These are phyloP conservation scores for Panicum virgatum DNA, from an alignment of 202 grass and related monocot genomes.

Conservation along the genomic window DNA sequence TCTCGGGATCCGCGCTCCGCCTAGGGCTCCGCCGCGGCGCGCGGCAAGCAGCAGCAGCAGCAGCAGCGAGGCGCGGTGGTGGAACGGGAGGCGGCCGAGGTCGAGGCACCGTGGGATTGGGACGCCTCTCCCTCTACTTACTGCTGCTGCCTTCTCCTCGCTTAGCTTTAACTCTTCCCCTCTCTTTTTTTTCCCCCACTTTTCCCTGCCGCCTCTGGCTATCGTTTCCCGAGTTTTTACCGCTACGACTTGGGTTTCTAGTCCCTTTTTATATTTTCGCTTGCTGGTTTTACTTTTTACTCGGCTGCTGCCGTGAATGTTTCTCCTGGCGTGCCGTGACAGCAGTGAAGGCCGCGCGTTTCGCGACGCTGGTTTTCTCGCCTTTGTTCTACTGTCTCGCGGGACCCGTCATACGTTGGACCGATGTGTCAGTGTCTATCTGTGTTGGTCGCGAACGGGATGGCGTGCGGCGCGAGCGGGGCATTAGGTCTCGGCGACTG, in stretches of 20 bases:
- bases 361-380: not conserved
- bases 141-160: slow-evolving; percentile 30
- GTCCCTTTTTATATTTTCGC: not conserved
- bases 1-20: slow-evolving; percentile 34
- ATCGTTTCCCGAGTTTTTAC: slow-evolving; percentile 39
- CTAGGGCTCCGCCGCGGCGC: not conserved
- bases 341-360: slow-evolving; percentile 28
- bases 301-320: slow-evolving; percentile 30
- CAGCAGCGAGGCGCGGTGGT: slow-evolving; percentile 1
- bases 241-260: slow-evolving; percentile 1
- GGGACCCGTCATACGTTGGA: not conserved
- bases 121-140: slow-evolving; percentile 53
- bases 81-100: slow-evolving; percentile 36
- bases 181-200: too few species aligned
- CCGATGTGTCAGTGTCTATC: not conserved
- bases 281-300: not conserved
- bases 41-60: not conserved
- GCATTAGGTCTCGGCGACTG: not conserved
- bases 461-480: not conserved
- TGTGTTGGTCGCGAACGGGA: too few species aligned
- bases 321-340: slow-evolving; percentile 4
- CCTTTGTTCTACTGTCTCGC: rapidly evolving
- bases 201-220: not conserved
- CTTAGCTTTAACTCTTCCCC: slow-evolving; percentile 54
- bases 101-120: slow-evolving; percentile 53